Percentiles rank a stretch among this genome's conserved stretches.
These are phyloP conservation scores for Ogataea methylovora DNA, from an alignment of 805 yeast species.

Conservation along the genomic window DNA sequence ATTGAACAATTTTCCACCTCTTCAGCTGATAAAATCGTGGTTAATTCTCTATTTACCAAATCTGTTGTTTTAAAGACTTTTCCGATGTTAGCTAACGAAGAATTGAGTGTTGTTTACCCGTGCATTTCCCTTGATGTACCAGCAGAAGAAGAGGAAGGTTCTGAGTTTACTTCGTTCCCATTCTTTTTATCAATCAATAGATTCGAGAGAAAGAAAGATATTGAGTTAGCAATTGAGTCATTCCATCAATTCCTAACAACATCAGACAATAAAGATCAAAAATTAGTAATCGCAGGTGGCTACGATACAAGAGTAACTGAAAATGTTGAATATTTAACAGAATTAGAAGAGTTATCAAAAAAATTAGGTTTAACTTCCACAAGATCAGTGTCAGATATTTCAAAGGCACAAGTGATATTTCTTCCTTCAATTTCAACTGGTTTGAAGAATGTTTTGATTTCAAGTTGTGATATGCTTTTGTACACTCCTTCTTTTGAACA, in stretches of 20 bases:
- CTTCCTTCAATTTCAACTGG: constrained; percentile 71
- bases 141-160: constrained; percentile 16
- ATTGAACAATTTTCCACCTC: constrained; percentile 77
- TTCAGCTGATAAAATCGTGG: constrained; percentile 72
- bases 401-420: constrained; percentile 51
- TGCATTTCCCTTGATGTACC: constrained; percentile 49
- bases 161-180: neutral
- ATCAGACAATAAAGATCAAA: constrained; percentile 24
- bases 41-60: constrained; percentile 81
- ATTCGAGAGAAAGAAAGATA: constrained; percentile 80
- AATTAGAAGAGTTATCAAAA: constrained; percentile 45
- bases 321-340: constrained; percentile 63
- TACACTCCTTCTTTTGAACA: constrained; percentile 93
- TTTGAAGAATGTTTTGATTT: constrained; percentile 55
- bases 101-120: constrained; percentile 62
- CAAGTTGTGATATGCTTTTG: constrained; percentile 50
- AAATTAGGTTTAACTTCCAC: constrained; percentile 32
- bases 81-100: constrained; percentile 22
- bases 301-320: constrained; percentile 72
- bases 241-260: constrained; percentile 40
- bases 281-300: constrained; percentile 83
- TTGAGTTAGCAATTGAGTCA: constrained; percentile 68
- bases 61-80: constrained; percentile 63
- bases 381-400: constrained; percentile 6
- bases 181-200: constrained; percentile 76